phyloP scores from a whole-genome alignment of 345 rosid species.

The Sonneratia alba region DNA sequence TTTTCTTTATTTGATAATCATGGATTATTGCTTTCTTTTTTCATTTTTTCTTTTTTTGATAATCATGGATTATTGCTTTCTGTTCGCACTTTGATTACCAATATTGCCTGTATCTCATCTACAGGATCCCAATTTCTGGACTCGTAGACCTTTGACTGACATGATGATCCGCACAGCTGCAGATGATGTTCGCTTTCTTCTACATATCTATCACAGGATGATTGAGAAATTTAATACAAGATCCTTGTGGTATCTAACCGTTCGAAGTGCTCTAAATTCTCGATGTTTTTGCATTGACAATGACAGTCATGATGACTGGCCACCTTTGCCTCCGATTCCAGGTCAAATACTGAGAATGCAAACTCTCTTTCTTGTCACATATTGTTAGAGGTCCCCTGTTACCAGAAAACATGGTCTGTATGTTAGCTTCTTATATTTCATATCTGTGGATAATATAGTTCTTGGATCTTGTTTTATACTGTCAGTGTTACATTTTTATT shows the following conservation, averaged over 20 bases:
- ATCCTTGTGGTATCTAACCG: conserved; percentile 73
- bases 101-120: conserved; percentile 4
- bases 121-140: conserved; percentile 93
- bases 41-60: too few species aligned
- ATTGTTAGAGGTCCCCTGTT: not conserved
- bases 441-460: not conserved
- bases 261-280: conserved; percentile 72
- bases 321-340: conserved; percentile 56
- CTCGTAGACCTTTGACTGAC: conserved; percentile 68
- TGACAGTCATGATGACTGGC: conserved; percentile 71
- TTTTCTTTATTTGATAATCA: too few species aligned
- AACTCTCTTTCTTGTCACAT: not conserved
- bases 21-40: too few species aligned
- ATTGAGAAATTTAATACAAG: conserved; percentile 56
- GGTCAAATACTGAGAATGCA: conserved; percentile 28
- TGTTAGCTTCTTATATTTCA: not conserved
- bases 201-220: conserved; percentile 67
- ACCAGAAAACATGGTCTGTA: not conserved
- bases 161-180: conserved; percentile 90
- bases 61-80: not conserved
- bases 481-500: not conserved
- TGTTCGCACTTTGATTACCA: not conserved
- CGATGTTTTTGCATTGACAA: conserved; percentile 81
- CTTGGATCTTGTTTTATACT: not conserved
- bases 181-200: conserved; percentile 93